A percentile compares a stretch with the other conserved stretches of the same genome.
Evolutionary conservation across 2,329 filamentous ascomycete genomes (phyloP).

Genomic region (Clonostachys solani): DNA sequence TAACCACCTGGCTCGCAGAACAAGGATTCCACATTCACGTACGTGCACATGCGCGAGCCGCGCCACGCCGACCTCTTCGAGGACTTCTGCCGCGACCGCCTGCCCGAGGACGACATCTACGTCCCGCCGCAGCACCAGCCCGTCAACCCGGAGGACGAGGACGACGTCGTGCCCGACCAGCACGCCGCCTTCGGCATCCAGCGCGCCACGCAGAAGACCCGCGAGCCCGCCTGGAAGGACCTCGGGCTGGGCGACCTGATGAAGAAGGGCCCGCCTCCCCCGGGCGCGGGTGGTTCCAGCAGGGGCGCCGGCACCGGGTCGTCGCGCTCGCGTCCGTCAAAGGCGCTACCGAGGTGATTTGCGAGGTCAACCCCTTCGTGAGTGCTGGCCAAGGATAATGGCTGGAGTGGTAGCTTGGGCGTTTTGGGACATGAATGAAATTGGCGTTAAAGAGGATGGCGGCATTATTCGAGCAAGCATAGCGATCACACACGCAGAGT

Average conservation of each 20-base stretch:
- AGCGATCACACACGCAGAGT: too few species aligned
- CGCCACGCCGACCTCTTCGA: constrained; percentile 77
- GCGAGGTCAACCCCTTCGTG: too few species aligned
- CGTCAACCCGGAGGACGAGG: constrained; percentile 82
- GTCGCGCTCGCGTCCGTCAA: too few species aligned
- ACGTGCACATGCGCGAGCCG: constrained; percentile 69
- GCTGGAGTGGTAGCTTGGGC: too few species aligned
- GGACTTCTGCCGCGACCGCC: constrained; percentile 66
- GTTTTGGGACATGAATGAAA: too few species aligned
- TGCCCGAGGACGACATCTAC: constrained; percentile 76
- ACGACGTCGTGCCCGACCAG: constrained; percentile 84
- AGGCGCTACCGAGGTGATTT: too few species aligned
- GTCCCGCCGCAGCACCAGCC: constrained; percentile 78
- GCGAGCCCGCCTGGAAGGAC: constrained; percentile 75
- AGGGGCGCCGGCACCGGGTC: constrained; percentile 1
- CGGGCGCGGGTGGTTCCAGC: constrained; percentile 20
- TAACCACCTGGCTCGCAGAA: constrained; percentile 34
- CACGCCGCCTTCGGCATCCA: constrained; percentile 85
- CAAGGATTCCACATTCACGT: constrained; percentile 72
- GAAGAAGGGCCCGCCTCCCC: constrained; percentile 43
- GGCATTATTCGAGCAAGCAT: too few species aligned
- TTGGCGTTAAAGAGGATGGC: too few species aligned
- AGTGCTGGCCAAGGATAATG: too few species aligned
- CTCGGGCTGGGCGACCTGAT: constrained; percentile 69
- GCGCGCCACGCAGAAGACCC: constrained; percentile 67